Percentiles rank a stretch among this genome's conserved stretches.
Evolutionary conservation across 2,329 filamentous ascomycete genomes (phyloP).

Genomic region (Colletotrichum simmondsii): DNA sequence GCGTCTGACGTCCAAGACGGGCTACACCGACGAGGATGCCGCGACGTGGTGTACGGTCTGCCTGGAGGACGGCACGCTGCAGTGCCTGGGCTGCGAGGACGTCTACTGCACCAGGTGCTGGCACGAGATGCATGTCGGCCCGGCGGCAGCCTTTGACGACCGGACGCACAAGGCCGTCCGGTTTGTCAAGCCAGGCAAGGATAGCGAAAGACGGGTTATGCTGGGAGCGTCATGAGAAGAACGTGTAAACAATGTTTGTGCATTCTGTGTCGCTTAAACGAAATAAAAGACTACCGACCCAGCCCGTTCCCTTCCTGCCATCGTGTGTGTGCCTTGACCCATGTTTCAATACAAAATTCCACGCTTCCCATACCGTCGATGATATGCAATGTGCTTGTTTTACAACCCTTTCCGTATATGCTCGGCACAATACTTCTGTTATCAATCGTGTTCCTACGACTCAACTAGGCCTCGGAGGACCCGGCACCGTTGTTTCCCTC

Average conservation of each 20-base stretch:
- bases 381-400: slow-evolving; percentile 1
- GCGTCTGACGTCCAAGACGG: slow-evolving; percentile 50
- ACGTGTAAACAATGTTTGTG: background rate
- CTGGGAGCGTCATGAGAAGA: slow-evolving; percentile 45
- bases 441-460: background rate
- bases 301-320: background rate
- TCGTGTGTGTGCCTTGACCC: slow-evolving; percentile 14
- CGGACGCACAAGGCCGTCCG: slow-evolving; percentile 74
- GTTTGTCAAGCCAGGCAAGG: slow-evolving; percentile 56
- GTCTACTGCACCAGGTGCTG: slow-evolving; percentile 84
- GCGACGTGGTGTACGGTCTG: slow-evolving; percentile 87
- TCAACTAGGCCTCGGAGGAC: slow-evolving; percentile 15
- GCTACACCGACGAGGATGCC: slow-evolving; percentile 76
- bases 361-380: background rate
- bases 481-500: slow-evolving; percentile 14
- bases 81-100: slow-evolving; percentile 80
- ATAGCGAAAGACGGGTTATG: slow-evolving; percentile 45
- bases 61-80: slow-evolving; percentile 79
- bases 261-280: slow-evolving; percentile 19
- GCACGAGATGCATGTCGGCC: slow-evolving; percentile 81
- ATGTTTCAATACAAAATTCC: background rate
- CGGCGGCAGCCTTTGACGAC: slow-evolving; percentile 77
- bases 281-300: background rate
- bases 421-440: background rate
- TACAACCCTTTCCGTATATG: slow-evolving; percentile 1